Percentiles rank a stretch among this genome's conserved stretches.
phyloP scores from a whole-genome alignment of 2,329 filamentous ascomycete species.

The Sclerotinia subarctica region DNA sequence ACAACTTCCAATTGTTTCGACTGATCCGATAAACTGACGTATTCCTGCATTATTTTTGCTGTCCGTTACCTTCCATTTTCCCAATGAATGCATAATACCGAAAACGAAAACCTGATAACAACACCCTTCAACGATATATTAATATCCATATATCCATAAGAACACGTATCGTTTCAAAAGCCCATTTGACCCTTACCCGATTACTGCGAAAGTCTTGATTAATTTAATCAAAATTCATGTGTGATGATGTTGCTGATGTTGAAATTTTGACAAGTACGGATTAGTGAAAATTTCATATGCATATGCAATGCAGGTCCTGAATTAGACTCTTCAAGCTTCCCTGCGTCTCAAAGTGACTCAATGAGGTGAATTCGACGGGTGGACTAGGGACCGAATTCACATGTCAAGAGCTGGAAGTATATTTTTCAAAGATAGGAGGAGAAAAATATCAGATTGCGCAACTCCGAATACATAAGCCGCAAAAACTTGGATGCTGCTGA shows the following conservation, averaged over 20 bases:
- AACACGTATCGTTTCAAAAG: not conserved
- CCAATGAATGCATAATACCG: slow-evolving; percentile 1
- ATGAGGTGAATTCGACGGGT: not conserved
- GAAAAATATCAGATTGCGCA: not conserved
- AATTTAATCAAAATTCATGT: slow-evolving; percentile 1
- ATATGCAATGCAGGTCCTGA: slow-evolving; percentile 5
- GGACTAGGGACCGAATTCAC: not conserved
- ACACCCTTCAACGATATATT: not conserved
- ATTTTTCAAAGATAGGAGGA: not conserved
- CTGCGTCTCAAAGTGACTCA: not conserved
- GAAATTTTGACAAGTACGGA: not conserved
- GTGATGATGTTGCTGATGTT: slow-evolving; percentile 1
- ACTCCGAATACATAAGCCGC: not conserved
- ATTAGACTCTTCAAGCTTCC: not conserved
- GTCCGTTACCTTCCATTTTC: not conserved
- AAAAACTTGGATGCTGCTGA: not conserved
- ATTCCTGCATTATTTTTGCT: not conserved
- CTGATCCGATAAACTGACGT: not conserved
- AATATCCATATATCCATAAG: not conserved
- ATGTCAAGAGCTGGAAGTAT: not conserved
- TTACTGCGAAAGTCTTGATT: not conserved
- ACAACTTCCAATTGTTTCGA: not conserved
- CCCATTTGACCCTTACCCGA: not conserved
- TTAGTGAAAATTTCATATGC: not conserved
- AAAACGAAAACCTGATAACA: slow-evolving; percentile 9